Evolutionary conservation across 495 filamentous ascomycete genomes (phyloP).

Genomic region (Aspergillus nanangensis): DNA sequence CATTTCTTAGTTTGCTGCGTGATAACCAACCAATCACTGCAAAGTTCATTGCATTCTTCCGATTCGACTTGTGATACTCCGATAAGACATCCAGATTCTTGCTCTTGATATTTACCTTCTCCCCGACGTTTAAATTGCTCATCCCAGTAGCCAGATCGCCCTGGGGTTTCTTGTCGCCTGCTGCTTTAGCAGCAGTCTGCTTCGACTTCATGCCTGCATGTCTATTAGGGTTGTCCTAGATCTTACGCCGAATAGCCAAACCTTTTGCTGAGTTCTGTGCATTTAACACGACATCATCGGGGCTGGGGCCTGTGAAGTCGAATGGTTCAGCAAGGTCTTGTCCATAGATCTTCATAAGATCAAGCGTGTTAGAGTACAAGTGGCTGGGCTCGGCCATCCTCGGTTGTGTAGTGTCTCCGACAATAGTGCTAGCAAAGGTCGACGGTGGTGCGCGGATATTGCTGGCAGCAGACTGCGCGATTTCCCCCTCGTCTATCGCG

Average conservation of each 20-base stretch:
- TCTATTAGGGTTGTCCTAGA: constrained; percentile 36
- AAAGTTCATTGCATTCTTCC: constrained; percentile 85
- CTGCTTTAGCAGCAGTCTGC: constrained; percentile 37
- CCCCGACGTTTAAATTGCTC: constrained; percentile 59
- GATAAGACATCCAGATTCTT: constrained; percentile 83
- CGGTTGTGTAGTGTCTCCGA: constrained; percentile 38
- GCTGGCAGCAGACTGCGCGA: too few species aligned
- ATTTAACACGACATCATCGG: constrained; percentile 83
- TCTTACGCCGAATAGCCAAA: constrained; percentile 56
- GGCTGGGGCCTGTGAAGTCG: constrained; percentile 86
- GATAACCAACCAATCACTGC: constrained; percentile 77
- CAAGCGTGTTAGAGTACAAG: constrained; percentile 34
- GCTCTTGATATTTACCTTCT: constrained; percentile 69
- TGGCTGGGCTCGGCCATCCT: constrained; percentile 35
- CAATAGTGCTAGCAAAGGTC: constrained; percentile 64
- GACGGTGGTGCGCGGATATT: constrained; percentile 51
- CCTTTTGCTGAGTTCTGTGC: constrained; percentile 81
- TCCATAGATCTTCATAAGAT: constrained; percentile 49
- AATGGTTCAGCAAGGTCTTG: constrained; percentile 46
- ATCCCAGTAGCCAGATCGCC: constrained; percentile 44
- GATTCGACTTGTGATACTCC: constrained; percentile 69
- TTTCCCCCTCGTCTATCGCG: constrained; percentile 4
- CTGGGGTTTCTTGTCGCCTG: constrained; percentile 37
- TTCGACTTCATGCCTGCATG: constrained; percentile 44
- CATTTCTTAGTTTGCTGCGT: neutral